These are phyloP conservation scores for Xylariaceae sp. DNA, from an alignment of 2,329 filamentous ascomycete genomes.

Conservation along the genomic window DNA sequence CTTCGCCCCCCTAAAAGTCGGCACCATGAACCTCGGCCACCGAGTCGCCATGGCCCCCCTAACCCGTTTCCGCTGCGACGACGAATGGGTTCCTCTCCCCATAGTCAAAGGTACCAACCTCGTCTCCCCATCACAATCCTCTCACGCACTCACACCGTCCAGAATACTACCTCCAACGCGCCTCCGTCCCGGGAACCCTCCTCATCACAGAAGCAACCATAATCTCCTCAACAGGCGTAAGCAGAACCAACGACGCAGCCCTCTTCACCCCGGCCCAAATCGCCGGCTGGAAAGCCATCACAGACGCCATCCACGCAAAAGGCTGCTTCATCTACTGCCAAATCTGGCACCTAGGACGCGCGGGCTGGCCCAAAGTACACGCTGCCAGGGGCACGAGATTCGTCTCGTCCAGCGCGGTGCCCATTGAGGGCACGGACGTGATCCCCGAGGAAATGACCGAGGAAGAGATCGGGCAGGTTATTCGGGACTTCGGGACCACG, in stretches of 20 bases:
- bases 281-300: constrained; percentile 55
- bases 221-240: constrained; percentile 44
- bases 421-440: constrained; percentile 42
- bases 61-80: constrained; percentile 39
- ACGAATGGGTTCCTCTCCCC: constrained; percentile 43
- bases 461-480: constrained; percentile 59
- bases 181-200: constrained; percentile 38
- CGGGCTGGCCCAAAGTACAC: constrained; percentile 34
- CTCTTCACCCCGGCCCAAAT: constrained; percentile 55
- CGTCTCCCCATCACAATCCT: neutral
- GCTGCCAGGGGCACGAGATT: constrained; percentile 43
- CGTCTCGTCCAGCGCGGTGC: constrained; percentile 41
- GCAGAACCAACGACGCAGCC: constrained; percentile 48
- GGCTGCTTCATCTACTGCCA: constrained; percentile 58
- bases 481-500: constrained; percentile 54
- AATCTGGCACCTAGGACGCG: constrained; percentile 59
- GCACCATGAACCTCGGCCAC: constrained; percentile 37
- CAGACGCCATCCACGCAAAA: constrained; percentile 58
- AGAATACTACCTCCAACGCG: constrained; percentile 31
- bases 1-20: constrained; percentile 39
- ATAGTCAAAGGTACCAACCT: constrained; percentile 29
- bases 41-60: constrained; percentile 47
- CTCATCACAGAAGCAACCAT: constrained; percentile 55
- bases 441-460: constrained; percentile 60
- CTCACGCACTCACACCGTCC: constrained; percentile 4